Conservation (phyloP, 495 filamentous ascomycete genomes). For the Tuber borchii region DNA sequence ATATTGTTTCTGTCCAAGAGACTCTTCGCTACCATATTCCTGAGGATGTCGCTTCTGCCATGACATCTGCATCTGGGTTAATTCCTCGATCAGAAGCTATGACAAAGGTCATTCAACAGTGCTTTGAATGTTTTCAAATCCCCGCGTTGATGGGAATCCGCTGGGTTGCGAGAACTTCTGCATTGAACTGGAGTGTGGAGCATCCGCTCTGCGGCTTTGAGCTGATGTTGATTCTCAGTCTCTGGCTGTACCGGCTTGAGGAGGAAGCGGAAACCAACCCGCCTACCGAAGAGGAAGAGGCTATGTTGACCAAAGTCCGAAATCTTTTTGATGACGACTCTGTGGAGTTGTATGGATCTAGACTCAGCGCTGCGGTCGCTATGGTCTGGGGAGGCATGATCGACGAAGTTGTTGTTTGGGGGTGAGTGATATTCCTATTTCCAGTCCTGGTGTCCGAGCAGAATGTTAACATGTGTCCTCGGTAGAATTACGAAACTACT, state of each 20-base stretch:
- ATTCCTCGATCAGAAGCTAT: constrained; percentile 94
- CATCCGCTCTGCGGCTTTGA: constrained; percentile 95
- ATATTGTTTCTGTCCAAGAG: constrained; percentile 91
- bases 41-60: constrained; percentile 91
- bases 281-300: constrained; percentile 80
- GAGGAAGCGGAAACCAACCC: constrained; percentile 78
- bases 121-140: constrained; percentile 96
- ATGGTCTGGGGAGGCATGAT: constrained; percentile 96
- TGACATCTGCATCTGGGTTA: constrained; percentile 85
- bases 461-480: constrained; percentile 47
- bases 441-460: constrained; percentile 9
- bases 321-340: constrained; percentile 85
- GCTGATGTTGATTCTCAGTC: constrained; percentile 95
- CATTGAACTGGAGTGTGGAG: constrained; percentile 98
- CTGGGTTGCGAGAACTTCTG: constrained; percentile 93
- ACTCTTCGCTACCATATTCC: constrained; percentile 94
- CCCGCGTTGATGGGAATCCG: constrained; percentile 90
- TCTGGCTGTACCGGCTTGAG: constrained; percentile 98
- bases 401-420: constrained; percentile 98
- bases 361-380: constrained; percentile 87
- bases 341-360: constrained; percentile 66
- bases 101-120: constrained; percentile 96
- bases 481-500: constrained; percentile 89
- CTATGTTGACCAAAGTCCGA: constrained; percentile 92
- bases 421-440: constrained; percentile 52